These are phyloP conservation scores for Lippia alba DNA, from an alignment of 305 asterid genomes.

Conservation along the genomic window DNA sequence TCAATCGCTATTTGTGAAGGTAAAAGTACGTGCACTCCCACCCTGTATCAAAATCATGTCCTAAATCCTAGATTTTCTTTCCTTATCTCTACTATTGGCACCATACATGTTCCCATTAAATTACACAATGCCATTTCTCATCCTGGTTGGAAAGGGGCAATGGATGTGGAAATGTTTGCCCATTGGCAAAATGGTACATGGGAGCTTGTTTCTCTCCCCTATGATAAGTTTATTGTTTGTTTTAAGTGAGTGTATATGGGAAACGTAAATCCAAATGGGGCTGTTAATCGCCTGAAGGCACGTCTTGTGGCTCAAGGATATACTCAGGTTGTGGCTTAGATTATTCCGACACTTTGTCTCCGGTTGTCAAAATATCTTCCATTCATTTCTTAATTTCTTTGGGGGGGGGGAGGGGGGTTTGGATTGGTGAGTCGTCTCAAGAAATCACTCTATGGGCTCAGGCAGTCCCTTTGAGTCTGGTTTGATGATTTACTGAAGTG, in stretches of 20 bases:
- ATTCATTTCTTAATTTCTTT: too few relatives aligned
- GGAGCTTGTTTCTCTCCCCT: background rate
- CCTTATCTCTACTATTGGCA: background rate
- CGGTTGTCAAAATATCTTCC: too few relatives aligned
- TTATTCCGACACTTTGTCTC: background rate
- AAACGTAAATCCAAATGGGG: background rate
- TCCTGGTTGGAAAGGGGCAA: background rate
- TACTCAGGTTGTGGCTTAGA: constrained; percentile 1
- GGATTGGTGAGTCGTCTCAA: too few relatives aligned
- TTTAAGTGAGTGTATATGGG: background rate
- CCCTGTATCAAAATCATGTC: background rate
- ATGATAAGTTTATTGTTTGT: background rate
- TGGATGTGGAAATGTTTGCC: background rate
- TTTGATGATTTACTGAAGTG: too few relatives aligned
- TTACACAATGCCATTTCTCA: background rate
- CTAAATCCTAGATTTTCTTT: background rate
- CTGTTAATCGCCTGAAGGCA: background rate
- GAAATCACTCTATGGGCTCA: too few relatives aligned
- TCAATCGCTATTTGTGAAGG: background rate
- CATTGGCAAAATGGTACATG: background rate
- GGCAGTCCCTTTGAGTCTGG: too few relatives aligned
- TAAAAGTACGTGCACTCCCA: background rate
- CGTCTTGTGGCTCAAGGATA: constrained; percentile 1
- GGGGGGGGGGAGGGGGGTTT: too few relatives aligned
- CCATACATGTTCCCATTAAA: background rate